A percentile compares a stretch with the other conserved stretches of the same genome.
Evolutionary conservation across 2,329 filamentous ascomycete genomes (phyloP).

Genomic region (Myriosclerotinia scirpicola): DNA sequence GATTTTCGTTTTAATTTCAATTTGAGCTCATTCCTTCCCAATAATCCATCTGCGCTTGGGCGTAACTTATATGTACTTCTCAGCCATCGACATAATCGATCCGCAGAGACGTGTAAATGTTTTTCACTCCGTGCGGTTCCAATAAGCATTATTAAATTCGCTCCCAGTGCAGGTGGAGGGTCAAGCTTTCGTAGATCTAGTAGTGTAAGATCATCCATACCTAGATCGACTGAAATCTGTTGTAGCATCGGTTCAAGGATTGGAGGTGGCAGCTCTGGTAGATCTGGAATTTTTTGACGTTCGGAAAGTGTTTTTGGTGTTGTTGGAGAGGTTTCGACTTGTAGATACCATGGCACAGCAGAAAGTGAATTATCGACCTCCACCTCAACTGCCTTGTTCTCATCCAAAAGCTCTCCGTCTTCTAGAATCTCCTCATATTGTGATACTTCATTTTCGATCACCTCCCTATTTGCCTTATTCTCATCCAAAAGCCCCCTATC

Average conservation of each 20-base stretch:
- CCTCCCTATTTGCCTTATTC: neutral
- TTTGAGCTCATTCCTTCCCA: constrained; percentile 89
- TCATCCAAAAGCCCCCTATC: neutral
- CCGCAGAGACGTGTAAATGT: constrained; percentile 87
- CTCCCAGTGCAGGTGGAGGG: constrained; percentile 81
- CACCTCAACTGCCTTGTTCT: constrained; percentile 26
- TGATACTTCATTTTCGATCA: constrained; percentile 4
- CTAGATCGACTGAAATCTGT: constrained; percentile 79
- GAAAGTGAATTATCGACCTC: constrained; percentile 28
- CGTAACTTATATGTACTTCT: constrained; percentile 68
- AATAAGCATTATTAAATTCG: constrained; percentile 89
- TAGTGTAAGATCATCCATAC: constrained; percentile 76
- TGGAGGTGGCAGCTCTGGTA: constrained; percentile 61
- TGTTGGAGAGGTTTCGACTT: constrained; percentile 56
- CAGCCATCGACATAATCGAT: constrained; percentile 85
- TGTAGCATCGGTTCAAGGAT: constrained; percentile 72
- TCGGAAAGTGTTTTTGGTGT: constrained; percentile 47
- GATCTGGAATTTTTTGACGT: constrained; percentile 58
- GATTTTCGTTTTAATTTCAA: constrained; percentile 78
- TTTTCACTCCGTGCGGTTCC: constrained; percentile 89
- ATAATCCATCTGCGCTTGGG: constrained; percentile 80
- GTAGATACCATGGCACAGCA: constrained; percentile 80
- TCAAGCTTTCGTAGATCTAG: constrained; percentile 83
- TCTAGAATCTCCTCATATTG: neutral
- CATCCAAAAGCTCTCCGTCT: neutral